Conservation (phyloP, 306 rosid species). For the Malus sieversii region DNA sequence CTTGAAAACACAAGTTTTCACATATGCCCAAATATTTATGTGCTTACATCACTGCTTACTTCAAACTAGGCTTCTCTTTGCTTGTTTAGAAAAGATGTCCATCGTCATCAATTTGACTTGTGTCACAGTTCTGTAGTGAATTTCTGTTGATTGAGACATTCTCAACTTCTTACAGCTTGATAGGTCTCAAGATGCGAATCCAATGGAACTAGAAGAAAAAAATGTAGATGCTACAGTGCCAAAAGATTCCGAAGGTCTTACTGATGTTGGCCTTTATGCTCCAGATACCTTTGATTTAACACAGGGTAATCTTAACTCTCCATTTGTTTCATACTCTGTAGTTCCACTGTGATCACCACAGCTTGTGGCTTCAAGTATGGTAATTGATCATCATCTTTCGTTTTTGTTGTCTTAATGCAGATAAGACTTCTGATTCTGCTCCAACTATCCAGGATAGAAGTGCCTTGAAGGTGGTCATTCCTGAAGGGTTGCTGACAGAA, state of each 20-base stretch:
- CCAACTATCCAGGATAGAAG: constrained; percentile 30
- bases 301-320: constrained; percentile 35
- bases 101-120: not conserved
- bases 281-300: constrained; percentile 43
- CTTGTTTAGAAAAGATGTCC: not conserved
- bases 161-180: constrained; percentile 59
- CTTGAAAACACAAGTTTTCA: too few species aligned
- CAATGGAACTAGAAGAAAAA: constrained; percentile 23
- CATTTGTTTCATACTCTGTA: not conserved
- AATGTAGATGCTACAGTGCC: constrained; percentile 20
- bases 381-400: constrained; percentile 7
- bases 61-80: not conserved
- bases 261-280: constrained; percentile 25
- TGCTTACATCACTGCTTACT: not conserved
- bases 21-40: too few species aligned
- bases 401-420: constrained; percentile 32
- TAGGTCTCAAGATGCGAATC: constrained; percentile 38
- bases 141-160: constrained; percentile 25
- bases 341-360: not conserved
- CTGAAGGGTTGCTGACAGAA: constrained; percentile 29
- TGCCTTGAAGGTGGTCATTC: constrained; percentile 16
- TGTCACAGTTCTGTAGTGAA: constrained; percentile 14
- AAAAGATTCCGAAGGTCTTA: constrained; percentile 18
- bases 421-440: constrained; percentile 29
- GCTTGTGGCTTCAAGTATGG: constrained; percentile 4